A percentile compares a stretch with the other conserved stretches of the same genome.
Evolutionary conservation across 768 basidiomycete genomes (phyloP).

Genomic region (Termitomyces bulborhizus): DNA sequence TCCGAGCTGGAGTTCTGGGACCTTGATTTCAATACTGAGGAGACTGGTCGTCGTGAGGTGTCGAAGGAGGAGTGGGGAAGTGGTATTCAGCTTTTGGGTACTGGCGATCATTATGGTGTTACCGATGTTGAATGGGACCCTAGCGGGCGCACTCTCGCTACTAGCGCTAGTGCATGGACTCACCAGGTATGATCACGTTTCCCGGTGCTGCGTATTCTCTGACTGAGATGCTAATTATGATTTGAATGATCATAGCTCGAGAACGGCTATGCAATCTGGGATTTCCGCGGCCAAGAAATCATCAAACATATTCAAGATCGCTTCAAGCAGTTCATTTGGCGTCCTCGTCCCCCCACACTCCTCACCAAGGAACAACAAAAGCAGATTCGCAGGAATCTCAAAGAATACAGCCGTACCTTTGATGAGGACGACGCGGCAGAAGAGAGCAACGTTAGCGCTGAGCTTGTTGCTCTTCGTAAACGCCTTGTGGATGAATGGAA

Average conservation of each 20-base stretch:
- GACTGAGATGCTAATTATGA: conserved; percentile 4
- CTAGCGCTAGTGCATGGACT: conserved; percentile 93
- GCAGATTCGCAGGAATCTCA: conserved; percentile 79
- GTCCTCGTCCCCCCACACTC: conserved; percentile 87
- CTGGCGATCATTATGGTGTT: conserved; percentile 93
- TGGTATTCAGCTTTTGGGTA: conserved; percentile 79
- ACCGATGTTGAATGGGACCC: conserved; percentile 99
- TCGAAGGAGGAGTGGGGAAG: conserved; percentile 75
- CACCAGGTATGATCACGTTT: conserved; percentile 60
- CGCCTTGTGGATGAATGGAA: conserved; percentile 98
- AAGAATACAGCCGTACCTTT: conserved; percentile 86
- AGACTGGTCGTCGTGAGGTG: conserved; percentile 40
- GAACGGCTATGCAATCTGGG: conserved; percentile 95
- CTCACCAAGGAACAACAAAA: conserved; percentile 86
- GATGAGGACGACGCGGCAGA: conserved; percentile 97
- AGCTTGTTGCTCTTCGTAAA: conserved; percentile 84
- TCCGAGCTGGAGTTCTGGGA: conserved; percentile 99
- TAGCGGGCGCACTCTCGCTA: conserved; percentile 86
- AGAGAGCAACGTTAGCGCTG: conserved; percentile 91
- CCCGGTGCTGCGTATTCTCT: conserved; percentile 2
- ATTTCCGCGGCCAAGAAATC: conserved; percentile 96
- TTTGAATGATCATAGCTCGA: conserved; percentile 60
- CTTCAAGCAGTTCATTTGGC: conserved; percentile 99
- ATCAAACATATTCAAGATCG: conserved; percentile 83
- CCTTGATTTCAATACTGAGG: conserved; percentile 80